Evolutionary conservation across 805 yeast species (phyloP), one percentile per base, ranked within the genome.

Genomic region (Lipomyces lipofer): DNA sequence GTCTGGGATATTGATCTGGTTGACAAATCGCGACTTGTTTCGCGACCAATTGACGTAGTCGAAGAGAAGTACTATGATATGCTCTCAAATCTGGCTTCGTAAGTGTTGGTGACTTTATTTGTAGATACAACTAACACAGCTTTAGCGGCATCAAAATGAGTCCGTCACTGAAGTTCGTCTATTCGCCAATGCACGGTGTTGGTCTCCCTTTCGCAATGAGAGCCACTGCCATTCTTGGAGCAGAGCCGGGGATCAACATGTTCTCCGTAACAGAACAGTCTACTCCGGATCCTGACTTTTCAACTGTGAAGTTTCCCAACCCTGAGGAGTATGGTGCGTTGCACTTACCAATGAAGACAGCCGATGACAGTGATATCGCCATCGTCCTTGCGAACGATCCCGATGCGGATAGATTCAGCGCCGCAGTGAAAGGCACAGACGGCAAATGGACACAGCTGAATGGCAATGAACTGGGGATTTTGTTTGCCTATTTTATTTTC

Each of bases 101-200:
- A 39, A 17, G 43, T 29, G 28, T 9, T 36, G 35, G 12, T 10
- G 17, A 5, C 24, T 7, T n/a, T 25, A 10, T 12, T 15, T n/a
- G n/a, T 42, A 17, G 13, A 10, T 13, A 3, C 21, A 15, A 13
- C 28, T 27, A 28, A 17, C 17, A 21, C 8, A 6, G 13, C 6
- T 3, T 8, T 15, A 47, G 44, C 33, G 45, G 48, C 68, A 78
- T 4, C 63, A 60, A n/a, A 49, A 54, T 19, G 28, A 51, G 12
- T 12, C 43, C 43, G 71, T 2, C 44, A 72, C 65, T 67, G 54
- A 72, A 78, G 52, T 83, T 85, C 53, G 87, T 90, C 1, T 92
- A 92, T 66, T 92, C 98, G 0, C 95, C 98, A 21, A 83, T 92
- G 85, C 98, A 92, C 69, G 99, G 99, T 8, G 96, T 92, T 6